phyloP scores from a whole-genome alignment of 345 rosid genomes.

The Cardiospermum halicacabum region DNA sequence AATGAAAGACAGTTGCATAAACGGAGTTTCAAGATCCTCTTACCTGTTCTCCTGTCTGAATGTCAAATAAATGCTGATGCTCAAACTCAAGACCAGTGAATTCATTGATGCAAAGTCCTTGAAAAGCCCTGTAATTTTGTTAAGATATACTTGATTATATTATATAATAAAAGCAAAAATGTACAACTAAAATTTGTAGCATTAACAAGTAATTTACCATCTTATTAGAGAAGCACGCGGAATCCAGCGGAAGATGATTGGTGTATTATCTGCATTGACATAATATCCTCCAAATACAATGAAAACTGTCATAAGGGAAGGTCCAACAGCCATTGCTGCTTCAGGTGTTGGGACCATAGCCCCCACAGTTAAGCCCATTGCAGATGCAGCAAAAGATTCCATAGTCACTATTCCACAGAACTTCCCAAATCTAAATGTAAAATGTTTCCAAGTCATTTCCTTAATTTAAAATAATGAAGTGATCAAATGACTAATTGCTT shows the following conservation, averaged over 20 bases:
- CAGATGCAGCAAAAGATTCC: conserved; percentile 98
- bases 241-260: conserved; percentile 89
- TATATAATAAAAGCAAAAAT: not conserved
- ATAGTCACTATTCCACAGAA: conserved; percentile 89
- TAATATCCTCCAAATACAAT: conserved; percentile 93
- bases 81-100: conserved; percentile 83
- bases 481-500: not conserved
- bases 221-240: conserved; percentile 83
- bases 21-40: conserved; percentile 11
- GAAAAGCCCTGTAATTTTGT: conserved; percentile 75
- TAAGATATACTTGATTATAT: conserved; percentile 8
- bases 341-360: conserved; percentile 96
- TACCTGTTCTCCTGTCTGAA: conserved; percentile 98
- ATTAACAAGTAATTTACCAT: conserved; percentile 45
- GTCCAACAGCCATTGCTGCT: conserved; percentile 99
- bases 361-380: conserved; percentile 98
- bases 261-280: conserved; percentile 83
- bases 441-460: conserved; percentile 14
- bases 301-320: conserved; percentile 96
- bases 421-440: conserved; percentile 59
- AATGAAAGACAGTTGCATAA: not conserved
- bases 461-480: not conserved
- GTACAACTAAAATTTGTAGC: not conserved
- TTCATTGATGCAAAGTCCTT: conserved; percentile 95
- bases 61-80: conserved; percentile 66